Conservation (phyloP, 2,329 filamentous ascomycete genomes). For the Colletotrichum higginsianum region DNA sequence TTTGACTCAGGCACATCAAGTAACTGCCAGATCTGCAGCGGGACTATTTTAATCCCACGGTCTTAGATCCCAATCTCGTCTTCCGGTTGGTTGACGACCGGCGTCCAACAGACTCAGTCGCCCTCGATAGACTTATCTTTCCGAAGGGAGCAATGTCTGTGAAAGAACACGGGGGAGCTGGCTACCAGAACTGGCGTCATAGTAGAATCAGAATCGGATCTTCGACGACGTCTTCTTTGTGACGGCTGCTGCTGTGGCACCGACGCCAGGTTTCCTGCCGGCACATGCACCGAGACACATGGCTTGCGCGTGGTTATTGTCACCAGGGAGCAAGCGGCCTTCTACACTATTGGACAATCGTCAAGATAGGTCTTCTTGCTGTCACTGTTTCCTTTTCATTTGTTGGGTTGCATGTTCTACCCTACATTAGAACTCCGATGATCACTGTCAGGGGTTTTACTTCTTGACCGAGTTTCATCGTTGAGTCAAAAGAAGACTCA, state of each 20-base stretch:
- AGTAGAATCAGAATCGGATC: accelerated
- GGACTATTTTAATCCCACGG: neutral
- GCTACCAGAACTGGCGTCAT: too few species aligned
- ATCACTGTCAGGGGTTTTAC: neutral
- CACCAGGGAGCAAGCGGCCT: constrained; percentile 17
- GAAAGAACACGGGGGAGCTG: constrained; percentile 5
- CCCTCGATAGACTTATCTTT: constrained; percentile 45
- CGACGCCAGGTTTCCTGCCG: neutral
- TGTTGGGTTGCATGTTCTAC: neutral
- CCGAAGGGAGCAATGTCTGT: constrained; percentile 41
- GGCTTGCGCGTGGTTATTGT: constrained; percentile 49
- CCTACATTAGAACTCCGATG: constrained; percentile 24
- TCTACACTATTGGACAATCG: constrained; percentile 41
- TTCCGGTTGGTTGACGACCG: constrained; percentile 46
- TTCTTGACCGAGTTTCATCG: constrained; percentile 23
- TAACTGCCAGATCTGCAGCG: constrained; percentile 19
- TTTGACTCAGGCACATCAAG: neutral
- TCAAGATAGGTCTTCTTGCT: constrained; percentile 4
- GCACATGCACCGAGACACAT: constrained; percentile 49
- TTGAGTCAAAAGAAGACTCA: constrained; percentile 6
- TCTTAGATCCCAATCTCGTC: constrained; percentile 43
- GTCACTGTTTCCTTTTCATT: constrained; percentile 25
- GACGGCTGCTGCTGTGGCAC: neutral
- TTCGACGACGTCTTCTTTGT: neutral
- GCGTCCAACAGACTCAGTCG: constrained; percentile 48